A percentile compares a stretch with the other conserved stretches of the same genome.
These are phyloP conservation scores for Aspergillus sparsus DNA, from an alignment of 495 filamentous ascomycete genomes.

Conservation along the genomic window DNA sequence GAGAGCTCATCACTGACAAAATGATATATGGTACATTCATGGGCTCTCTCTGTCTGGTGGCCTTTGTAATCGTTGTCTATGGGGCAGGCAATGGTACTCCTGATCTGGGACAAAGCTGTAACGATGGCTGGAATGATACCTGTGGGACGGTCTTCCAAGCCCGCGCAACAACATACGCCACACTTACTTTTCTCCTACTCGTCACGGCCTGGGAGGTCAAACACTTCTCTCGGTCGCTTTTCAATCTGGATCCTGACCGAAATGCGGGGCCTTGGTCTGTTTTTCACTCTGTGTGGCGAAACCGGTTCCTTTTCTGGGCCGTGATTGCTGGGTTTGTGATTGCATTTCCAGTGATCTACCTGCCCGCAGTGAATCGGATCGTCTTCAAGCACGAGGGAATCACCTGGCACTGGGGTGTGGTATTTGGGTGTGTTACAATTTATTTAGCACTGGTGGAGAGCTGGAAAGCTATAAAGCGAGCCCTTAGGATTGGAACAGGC, in stretches of 20 bases:
- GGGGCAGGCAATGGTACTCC: slow-evolving; percentile 58
- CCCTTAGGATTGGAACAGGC: slow-evolving; percentile 39
- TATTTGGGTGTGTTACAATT: slow-evolving; percentile 58
- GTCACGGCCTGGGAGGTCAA: slow-evolving; percentile 78
- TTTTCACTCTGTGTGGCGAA: slow-evolving; percentile 66
- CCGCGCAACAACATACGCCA: slow-evolving; percentile 73
- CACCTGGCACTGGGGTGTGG: slow-evolving; percentile 71
- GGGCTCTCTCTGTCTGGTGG: slow-evolving; percentile 64
- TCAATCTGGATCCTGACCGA: slow-evolving; percentile 61
- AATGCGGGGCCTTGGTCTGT: slow-evolving; percentile 50
- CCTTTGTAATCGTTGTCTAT: slow-evolving; percentile 71
- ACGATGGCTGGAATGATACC: slow-evolving; percentile 51
- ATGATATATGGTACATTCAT: slow-evolving; percentile 71
- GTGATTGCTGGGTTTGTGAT: slow-evolving; percentile 65
- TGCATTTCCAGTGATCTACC: slow-evolving; percentile 73
- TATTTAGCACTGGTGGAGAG: slow-evolving; percentile 64
- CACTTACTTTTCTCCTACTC: slow-evolving; percentile 71
- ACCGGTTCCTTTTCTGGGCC: slow-evolving; percentile 74
- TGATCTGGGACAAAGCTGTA: slow-evolving; percentile 66
- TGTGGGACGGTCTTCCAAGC: slow-evolving; percentile 73
- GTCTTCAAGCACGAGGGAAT: slow-evolving; percentile 79
- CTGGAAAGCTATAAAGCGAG: slow-evolving; percentile 67
- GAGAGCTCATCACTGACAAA: slow-evolving; percentile 71
- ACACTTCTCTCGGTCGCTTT: slow-evolving; percentile 66
- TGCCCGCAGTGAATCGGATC: slow-evolving; percentile 64